Conservation (phyloP, 306 rosid genomes). For the Hippophae rhamnoides region DNA sequence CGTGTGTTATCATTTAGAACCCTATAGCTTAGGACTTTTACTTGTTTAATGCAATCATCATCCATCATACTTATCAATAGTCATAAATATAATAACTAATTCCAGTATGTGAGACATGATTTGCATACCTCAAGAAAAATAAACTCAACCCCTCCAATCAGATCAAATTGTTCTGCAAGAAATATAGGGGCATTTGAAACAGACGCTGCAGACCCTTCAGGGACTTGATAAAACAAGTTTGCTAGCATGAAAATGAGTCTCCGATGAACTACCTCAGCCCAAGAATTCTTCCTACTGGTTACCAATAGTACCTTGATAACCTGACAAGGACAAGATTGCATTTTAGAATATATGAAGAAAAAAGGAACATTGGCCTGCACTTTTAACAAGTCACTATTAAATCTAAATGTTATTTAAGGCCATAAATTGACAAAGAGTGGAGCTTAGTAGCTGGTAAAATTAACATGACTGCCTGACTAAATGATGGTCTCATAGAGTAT, state of each 20-base stretch:
- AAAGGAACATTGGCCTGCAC: no score
- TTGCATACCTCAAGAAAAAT: constrained; percentile 72
- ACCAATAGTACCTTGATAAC: constrained; percentile 66
- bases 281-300: constrained; percentile 72
- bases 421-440: no score
- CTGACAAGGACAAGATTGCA: constrained; percentile 27
- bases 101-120: neutral
- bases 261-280: constrained; percentile 96
- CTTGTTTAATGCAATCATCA: neutral
- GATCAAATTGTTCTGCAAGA: constrained; percentile 79
- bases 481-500: no score
- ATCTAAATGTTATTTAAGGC: no score
- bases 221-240: constrained; percentile 85
- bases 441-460: no score
- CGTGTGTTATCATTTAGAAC: no score
- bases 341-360: constrained; percentile 18
- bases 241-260: constrained; percentile 86
- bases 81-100: neutral
- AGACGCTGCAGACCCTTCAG: constrained; percentile 35
- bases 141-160: constrained; percentile 89
- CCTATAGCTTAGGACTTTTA: no score
- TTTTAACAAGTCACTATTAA: no score
- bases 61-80: constrained; percentile 6
- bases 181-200: constrained; percentile 42
- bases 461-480: no score